Evolutionary conservation across 2,329 filamentous ascomycete genomes (phyloP).

Genomic region (Ascocoryne sarcoides): DNA sequence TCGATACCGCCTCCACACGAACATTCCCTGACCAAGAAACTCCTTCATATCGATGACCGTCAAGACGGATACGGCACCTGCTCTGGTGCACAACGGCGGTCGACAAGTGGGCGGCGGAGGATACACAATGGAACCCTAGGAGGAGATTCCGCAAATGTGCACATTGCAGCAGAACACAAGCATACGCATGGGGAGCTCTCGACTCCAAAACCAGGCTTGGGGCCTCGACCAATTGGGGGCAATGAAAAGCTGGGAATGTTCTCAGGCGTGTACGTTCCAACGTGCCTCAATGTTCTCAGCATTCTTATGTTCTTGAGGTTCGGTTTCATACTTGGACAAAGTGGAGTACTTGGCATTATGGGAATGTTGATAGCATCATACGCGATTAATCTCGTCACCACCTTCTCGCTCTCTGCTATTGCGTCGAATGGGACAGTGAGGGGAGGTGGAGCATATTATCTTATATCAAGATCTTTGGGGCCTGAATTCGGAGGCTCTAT

Average conservation of each 20-base stretch:
- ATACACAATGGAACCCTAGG: conserved; percentile 3
- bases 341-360: conserved; percentile 71
- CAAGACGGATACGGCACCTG: conserved; percentile 5
- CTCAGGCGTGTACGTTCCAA: conserved; percentile 76
- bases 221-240: conserved; percentile 31
- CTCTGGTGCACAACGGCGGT: conserved; percentile 7
- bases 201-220: conserved; percentile 31
- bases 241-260: conserved; percentile 64
- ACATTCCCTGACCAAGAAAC: conserved; percentile 19
- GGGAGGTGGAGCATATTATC: conserved; percentile 79
- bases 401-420: conserved; percentile 78
- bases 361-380: conserved; percentile 70
- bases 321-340: conserved; percentile 69
- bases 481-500: conserved; percentile 87
- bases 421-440: conserved; percentile 85
- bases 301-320: conserved; percentile 92
- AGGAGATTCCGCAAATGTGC: conserved; percentile 20
- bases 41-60: conserved; percentile 16
- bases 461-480: conserved; percentile 77
- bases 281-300: conserved; percentile 80
- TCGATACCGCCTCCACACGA: conserved; percentile 20
- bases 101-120: conserved; percentile 9
- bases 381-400: conserved; percentile 72
- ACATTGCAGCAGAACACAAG: conserved; percentile 20
- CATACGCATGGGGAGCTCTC: conserved; percentile 26